phyloP scores from a whole-genome alignment of 2,329 filamentous ascomycete genomes.

The Nigrospora sphaerica region DNA sequence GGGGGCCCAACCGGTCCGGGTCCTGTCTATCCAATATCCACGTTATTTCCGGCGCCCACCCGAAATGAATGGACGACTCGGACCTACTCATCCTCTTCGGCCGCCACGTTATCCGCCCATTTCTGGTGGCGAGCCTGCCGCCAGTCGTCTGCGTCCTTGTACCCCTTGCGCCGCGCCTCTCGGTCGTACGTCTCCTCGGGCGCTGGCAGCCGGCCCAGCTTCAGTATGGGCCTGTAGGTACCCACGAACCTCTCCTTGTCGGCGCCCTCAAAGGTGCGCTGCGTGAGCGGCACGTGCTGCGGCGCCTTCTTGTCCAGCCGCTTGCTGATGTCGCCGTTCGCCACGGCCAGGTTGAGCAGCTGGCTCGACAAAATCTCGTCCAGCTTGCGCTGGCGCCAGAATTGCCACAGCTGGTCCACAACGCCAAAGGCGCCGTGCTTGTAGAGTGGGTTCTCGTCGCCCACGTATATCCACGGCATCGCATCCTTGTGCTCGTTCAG shows the following conservation, averaged over 20 bases:
- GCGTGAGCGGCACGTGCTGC: constrained; percentile 11
- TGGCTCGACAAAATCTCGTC: constrained; percentile 78
- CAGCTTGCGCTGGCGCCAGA: constrained; percentile 80
- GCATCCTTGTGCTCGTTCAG: constrained; percentile 40
- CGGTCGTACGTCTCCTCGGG: constrained; percentile 52
- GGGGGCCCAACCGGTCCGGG: no score
- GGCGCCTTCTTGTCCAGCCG: constrained; percentile 9
- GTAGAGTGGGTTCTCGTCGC: constrained; percentile 52
- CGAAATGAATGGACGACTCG: no score
- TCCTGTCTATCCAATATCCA: no score
- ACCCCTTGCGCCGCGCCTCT: constrained; percentile 57
- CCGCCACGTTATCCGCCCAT: no score
- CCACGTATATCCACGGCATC: constrained; percentile 72
- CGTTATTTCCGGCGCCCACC: no score
- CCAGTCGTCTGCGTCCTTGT: constrained; percentile 40
- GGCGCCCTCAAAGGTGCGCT: constrained; percentile 47
- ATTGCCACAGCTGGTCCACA: constrained; percentile 70
- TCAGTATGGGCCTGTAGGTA: constrained; percentile 47
- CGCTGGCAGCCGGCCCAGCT: constrained; percentile 39
- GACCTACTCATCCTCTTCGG: no score
- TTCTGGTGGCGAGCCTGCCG: constrained; percentile 12
- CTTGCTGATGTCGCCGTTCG: constrained; percentile 17
- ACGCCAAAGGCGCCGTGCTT: constrained; percentile 61
- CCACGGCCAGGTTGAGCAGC: constrained; percentile 56
- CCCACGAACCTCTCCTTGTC: constrained; percentile 43